Conservation (phyloP, 202 grass and related monocot genomes). For the Elaeis oleifera region DNA sequence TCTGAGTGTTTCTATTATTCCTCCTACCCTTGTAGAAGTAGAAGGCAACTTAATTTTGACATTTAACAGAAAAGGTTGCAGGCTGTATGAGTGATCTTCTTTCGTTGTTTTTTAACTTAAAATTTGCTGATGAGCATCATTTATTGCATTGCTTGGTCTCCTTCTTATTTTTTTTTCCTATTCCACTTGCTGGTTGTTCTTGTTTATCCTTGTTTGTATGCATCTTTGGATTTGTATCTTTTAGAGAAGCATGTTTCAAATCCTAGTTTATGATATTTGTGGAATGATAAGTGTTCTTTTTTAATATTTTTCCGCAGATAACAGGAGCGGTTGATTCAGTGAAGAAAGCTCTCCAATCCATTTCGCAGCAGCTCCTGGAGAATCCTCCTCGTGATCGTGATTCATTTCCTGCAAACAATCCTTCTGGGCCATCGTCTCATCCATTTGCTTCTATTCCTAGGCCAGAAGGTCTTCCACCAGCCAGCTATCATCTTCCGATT, state of each 20-base stretch:
- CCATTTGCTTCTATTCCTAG: constrained; percentile 25
- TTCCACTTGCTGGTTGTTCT: too few relatives aligned
- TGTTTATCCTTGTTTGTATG: too few relatives aligned
- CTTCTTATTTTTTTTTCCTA: too few relatives aligned
- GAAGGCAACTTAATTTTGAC: too few relatives aligned
- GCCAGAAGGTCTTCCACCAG: constrained; percentile 41
- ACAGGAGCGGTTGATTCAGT: constrained; percentile 62
- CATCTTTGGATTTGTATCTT: too few relatives aligned
- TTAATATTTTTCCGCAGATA: constrained; percentile 39
- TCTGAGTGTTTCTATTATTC: neutral
- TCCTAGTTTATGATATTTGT: neutral
- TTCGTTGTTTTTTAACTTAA: too few relatives aligned
- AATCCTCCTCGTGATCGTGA: constrained; percentile 54
- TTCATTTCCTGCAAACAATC: constrained; percentile 30
- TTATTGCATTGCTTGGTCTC: too few relatives aligned
- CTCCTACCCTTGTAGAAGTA: too few relatives aligned
- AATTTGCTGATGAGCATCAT: too few relatives aligned
- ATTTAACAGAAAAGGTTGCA: too few relatives aligned
- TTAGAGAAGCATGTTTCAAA: too few relatives aligned
- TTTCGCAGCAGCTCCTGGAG: constrained; percentile 55
- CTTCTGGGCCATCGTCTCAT: constrained; percentile 40
- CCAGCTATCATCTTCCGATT: constrained; percentile 39
- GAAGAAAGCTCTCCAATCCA: constrained; percentile 57
- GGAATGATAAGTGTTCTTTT: neutral
- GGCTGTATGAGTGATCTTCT: too few relatives aligned